These are phyloP conservation scores for Pichia occidentalis DNA, from an alignment of 805 yeast species.

Conservation along the genomic window DNA sequence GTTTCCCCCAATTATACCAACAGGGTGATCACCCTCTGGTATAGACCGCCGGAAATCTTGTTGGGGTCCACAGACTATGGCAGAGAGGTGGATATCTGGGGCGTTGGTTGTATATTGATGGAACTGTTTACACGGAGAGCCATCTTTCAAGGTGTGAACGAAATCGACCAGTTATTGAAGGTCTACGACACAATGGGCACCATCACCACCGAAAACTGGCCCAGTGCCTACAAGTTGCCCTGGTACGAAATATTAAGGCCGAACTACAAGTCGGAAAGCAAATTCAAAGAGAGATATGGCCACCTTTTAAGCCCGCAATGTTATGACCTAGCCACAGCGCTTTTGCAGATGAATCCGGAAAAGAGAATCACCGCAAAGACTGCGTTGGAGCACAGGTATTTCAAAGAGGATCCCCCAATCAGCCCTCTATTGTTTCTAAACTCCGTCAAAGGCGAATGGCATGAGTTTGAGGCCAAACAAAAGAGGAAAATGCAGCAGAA, in stretches of 20 bases:
- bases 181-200: conserved; percentile 86
- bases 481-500: conserved; percentile 40
- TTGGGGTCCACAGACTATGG: conserved; percentile 89
- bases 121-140: conserved; percentile 75
- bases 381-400: conserved; percentile 69
- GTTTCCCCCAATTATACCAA: conserved; percentile 81
- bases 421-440: conserved; percentile 51
- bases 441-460: conserved; percentile 82
- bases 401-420: conserved; percentile 60
- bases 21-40: conserved; percentile 94
- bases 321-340: conserved; percentile 55
- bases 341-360: conserved; percentile 64
- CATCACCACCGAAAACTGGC: conserved; percentile 70
- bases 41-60: conserved; percentile 90
- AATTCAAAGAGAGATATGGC: conserved; percentile 38
- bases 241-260: conserved; percentile 89
- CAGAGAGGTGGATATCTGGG: conserved; percentile 93
- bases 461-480: conserved; percentile 90
- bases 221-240: conserved; percentile 68
- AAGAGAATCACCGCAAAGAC: conserved; percentile 59
- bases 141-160: conserved; percentile 82
- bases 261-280: conserved; percentile 30
- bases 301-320: conserved; percentile 42
- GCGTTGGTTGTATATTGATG: conserved; percentile 83
- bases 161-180: conserved; percentile 70